Evolutionary conservation across 2,329 filamentous ascomycete genomes (phyloP).

Genomic region (Xylaria sp.): DNA sequence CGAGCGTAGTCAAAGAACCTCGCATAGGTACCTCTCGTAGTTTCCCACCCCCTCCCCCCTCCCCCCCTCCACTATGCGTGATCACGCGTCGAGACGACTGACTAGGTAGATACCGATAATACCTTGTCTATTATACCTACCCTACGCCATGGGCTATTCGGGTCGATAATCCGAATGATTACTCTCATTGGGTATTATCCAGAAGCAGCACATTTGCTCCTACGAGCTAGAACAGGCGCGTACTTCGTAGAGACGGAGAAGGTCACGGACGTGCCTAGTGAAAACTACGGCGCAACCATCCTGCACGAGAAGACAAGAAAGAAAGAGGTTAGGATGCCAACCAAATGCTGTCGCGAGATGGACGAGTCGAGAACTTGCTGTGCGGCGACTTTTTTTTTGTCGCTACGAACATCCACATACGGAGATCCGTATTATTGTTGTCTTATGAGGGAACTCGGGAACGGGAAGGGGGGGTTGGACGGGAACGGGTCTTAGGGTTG

Average conservation of each 20-base stretch:
- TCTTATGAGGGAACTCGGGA: neutral
- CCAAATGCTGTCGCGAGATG: neutral
- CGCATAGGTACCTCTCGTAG: conserved; percentile 4
- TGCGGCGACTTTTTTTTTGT: neutral
- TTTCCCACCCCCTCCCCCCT: too few relatives aligned
- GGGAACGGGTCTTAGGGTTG: neutral
- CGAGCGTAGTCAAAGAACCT: conserved; percentile 14
- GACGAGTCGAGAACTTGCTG: neutral
- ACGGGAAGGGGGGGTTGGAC: neutral
- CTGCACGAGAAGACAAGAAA: too few relatives aligned
- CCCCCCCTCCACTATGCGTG: neutral
- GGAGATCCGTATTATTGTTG: neutral
- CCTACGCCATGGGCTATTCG: conserved; percentile 1
- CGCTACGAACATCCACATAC: neutral
- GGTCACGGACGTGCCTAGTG: neutral
- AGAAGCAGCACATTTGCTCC: neutral
- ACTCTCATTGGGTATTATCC: neutral
- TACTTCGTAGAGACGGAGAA: neutral
- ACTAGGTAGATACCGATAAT: too few relatives aligned
- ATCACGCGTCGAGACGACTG: neutral
- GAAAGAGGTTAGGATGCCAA: neutral
- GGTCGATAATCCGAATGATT: conserved; percentile 6
- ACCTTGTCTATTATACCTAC: neutral
- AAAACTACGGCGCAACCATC: neutral
- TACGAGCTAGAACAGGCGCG: neutral